Evolutionary conservation across 208 protist genomes (phyloP), one percentile per base, ranked within the genome.

Genomic region (Wallacemonas sp.): DNA sequence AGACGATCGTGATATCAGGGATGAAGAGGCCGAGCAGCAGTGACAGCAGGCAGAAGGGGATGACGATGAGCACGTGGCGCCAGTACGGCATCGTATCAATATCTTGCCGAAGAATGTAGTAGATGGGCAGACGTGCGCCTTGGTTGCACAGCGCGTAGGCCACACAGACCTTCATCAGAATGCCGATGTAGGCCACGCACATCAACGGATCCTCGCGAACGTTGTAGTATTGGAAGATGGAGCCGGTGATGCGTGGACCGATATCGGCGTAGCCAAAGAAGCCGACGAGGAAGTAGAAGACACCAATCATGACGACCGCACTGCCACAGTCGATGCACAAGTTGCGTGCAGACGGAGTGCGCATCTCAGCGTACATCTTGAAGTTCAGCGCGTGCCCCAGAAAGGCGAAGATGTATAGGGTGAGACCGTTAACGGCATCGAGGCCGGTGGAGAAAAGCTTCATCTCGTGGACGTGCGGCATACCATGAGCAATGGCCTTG

Each of bases 231-330:
- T 66, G 54, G 38, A 76, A 76, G 44, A 80, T 75, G 37, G 68
- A 68, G 57, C 75, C 75, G 3, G 55, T 41, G 29, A 76, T 74
- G 37, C 61, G 34, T 1, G 57, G 38, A 10, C 75, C 78, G 53
- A 90, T 78, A 33, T 91, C 81, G 10, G 74, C 48, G 52, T 87
- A 90, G 36, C 83, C 83, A 48, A 89, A 87, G 63, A 90, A 70
- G 29, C 83, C 83, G 19, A 75, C 68, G 27, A 88, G 12, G 37
- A 71, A 76, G 76, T 90, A 90, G 24, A 93, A 48, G 29, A 71
- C 27, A 33, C 53, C 60, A 26, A 80, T 73, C 0, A 87, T 55
- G 9, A 63, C 15, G 45, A 93, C 80, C 24, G 71, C 72, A 21
- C 68, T n/a, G 27, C 44, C 52, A 34, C 42, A 55, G 37, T 73